Evolutionary conservation across 148 eudicot species (phyloP), one percentile per base, ranked within the genome.

Genomic region (Rhododendron ferrugineum): DNA sequence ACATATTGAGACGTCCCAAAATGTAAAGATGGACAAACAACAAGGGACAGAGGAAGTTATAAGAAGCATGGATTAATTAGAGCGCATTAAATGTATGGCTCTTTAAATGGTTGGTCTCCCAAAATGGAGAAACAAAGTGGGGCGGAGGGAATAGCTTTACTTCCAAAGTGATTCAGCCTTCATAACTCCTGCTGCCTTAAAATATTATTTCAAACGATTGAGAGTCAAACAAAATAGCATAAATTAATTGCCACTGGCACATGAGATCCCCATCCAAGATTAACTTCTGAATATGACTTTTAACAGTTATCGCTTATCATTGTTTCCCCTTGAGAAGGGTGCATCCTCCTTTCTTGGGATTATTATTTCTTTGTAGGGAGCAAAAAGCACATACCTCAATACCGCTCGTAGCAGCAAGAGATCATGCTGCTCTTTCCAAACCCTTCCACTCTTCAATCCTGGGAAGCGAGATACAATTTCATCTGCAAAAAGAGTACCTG

Each of bases 371-470:
- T 64, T 40, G 64, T 7, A 47, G 34, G 54, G 9, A n/a, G 62
- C 34, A 16, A 42, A 37, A 81, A 23, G 78, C 28, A 87, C 91
- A 58, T 97, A 97, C 99, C 92, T 97, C 70, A 93, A 82, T 58
- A 95, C 94, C 36, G 98, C 99, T 9, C 92, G 94, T 36, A 97
- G 90, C 30, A 97, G 91, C 81, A 88, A 60, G 66, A 87, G 86
- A 84, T 97, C 99, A 88, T 97, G 98, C 83, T 91, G 92, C 77
- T 89, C 91, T 90, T 91, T 95, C 99, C 99, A 97, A 79, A 91
- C 42, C 87, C 92, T 93, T 89, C 95, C 98, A 83, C 89, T 90
- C 85, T 88, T 95, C 82, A 95, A 87, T 77, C 93, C 90, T 47
- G 98, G 99, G 85, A 91, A 94, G 76, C 93, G 93, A 36, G 85